Percentiles rank a stretch among this genome's conserved stretches.
Evolutionary conservation across 164 flowering plant genomes (phyloP).

Genomic region (grape (Vitis vinifera)): ASM3070453v1 NC_081818.1:18115501-18116000

Average conservation of each 20-base stretch:
- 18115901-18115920: constrained; percentile 88
- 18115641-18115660: neutral
- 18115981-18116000: too few species aligned
- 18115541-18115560: neutral
- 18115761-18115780: constrained; percentile 38
- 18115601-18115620: constrained; percentile 72
- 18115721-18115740: constrained; percentile 35
- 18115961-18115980: constrained; percentile 7
- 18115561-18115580: constrained; percentile 84
- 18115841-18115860: constrained; percentile 86
- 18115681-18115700: constrained; percentile 27
- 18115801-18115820: constrained; percentile 40
- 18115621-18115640: constrained; percentile 40
- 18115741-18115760: constrained; percentile 40
- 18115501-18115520: too few species aligned
- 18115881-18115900: constrained; percentile 89
- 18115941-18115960: neutral
- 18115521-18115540: too few species aligned
- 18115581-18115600: constrained; percentile 88
- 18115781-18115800: constrained; percentile 40
- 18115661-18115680: neutral
- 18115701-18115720: constrained; percentile 65
- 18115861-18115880: constrained; percentile 79
- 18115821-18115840: constrained; percentile 85
- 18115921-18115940: constrained; percentile 76